Conservation (phyloP, 164 flowering plant species). For the Aristolochia californica region DNA sequence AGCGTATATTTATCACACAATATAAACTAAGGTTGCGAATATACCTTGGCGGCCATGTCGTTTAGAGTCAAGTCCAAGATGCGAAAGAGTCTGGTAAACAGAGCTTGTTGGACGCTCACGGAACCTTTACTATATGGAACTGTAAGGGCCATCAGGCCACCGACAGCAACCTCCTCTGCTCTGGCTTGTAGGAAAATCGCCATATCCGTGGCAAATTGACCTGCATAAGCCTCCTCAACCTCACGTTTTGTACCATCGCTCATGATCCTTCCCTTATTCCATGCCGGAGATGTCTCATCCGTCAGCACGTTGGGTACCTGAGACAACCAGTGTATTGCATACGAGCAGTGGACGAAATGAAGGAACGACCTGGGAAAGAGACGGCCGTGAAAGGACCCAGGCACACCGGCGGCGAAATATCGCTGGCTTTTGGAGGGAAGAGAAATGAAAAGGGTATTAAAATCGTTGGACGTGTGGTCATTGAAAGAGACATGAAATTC, state of each 20-base stretch:
- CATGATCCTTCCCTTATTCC: constrained; percentile 19
- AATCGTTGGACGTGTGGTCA: constrained; percentile 20
- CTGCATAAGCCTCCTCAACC: constrained; percentile 15
- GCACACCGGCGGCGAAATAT: constrained; percentile 19
- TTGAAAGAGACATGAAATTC: constrained; percentile 23
- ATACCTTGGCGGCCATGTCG: constrained; percentile 4
- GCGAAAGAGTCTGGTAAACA: not conserved
- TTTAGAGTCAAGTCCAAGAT: constrained; percentile 2
- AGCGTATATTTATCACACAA: not conserved
- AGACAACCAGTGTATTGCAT: constrained; percentile 24
- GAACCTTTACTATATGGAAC: not conserved
- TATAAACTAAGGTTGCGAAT: too few species aligned
- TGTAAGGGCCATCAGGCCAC: constrained; percentile 12
- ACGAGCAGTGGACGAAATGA: constrained; percentile 18
- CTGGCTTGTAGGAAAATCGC: constrained; percentile 11
- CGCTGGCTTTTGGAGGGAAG: constrained; percentile 8
- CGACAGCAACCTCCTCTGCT: constrained; percentile 13
- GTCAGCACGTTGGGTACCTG: constrained; percentile 12
- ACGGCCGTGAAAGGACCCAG: constrained; percentile 24
- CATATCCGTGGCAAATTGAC: constrained; percentile 13
- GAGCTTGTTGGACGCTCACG: not conserved
- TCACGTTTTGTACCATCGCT: constrained; percentile 1
- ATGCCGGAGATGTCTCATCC: constrained; percentile 5
- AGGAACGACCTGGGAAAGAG: constrained; percentile 21
- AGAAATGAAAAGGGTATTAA: constrained; percentile 16